Base-by-base conservation (phyloP, 768 basidiomycete genomes). In the Leccinum ochraceum region DNA sequence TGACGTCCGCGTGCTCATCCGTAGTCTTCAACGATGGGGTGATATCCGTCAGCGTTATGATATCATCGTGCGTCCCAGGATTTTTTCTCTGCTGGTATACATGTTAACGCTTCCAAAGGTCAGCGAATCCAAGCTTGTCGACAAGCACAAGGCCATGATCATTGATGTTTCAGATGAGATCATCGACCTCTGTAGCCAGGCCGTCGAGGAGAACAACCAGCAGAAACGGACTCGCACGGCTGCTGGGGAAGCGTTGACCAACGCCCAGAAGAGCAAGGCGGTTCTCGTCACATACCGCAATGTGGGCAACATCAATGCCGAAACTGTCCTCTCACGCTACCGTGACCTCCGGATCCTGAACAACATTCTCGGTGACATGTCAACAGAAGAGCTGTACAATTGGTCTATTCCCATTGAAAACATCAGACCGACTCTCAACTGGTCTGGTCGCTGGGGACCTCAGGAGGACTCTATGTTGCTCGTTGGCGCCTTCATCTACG, bases 21-120 rank as follows among this genome's bases (percentile, higher is more conserved):
- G 96, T 64, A 96, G 95, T 71, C 79, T 99, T 67, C 95, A 97
- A 71, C 89, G 94, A 60, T 99, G 97, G 95, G 97, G 97, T 42
- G 96, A 99, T 75, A 93, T 98, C 62, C 85, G 94, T 53, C 87
- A 89, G 67, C 90, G 97, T 39, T 98, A 97, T 76, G 94, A 97
- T 44, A 81, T 88, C 60, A 97, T 99, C 66, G 95, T 96, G 74
- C 74, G 92, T 84, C 17, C 56, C 54, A 37, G 57, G 52, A 53
- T 59, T 2, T 36, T 30, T 56, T 60, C 59, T 20, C 17, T 53
- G 6, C 16, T 10, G 28, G 16, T n/a, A 11, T 6, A 20, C 36
- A 42, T 56, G 37, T 51, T 65, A 26, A 63, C 22, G n/a, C 44
- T 58, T 17, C 17, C 55, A 2, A 66, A 96, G 94, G 92, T 95